A percentile compares a stretch with the other conserved stretches of the same genome.
Evolutionary conservation across 106 monocot genomes (phyloP).

Genomic region (Dioscorea zingiberensis): DNA sequence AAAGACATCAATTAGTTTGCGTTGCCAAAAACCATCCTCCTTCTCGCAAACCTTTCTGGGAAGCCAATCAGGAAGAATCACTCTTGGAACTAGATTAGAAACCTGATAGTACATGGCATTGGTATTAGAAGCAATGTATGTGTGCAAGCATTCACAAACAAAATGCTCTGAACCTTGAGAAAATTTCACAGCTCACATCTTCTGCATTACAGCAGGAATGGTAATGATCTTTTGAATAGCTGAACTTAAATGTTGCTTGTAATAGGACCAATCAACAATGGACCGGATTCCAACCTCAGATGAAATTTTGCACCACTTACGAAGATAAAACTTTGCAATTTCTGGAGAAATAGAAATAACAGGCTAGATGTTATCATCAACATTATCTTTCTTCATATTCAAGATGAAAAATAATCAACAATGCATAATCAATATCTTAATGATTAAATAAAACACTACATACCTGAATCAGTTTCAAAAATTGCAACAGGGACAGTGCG

Average conservation of each 20-base stretch:
- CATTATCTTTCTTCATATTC: no score
- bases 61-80: slow-evolving; percentile 93
- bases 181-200: slow-evolving; percentile 29
- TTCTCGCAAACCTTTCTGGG: slow-evolving; percentile 93
- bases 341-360: slow-evolving; percentile 27
- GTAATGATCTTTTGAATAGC: slow-evolving; percentile 98
- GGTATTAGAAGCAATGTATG: not conserved
- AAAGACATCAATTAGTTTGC: slow-evolving; percentile 78
- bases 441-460: not conserved
- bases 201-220: slow-evolving; percentile 99
- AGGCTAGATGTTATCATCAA: no score
- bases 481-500: slow-evolving; percentile 95
- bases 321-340: slow-evolving; percentile 70
- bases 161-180: not conserved
- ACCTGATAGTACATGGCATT: slow-evolving; percentile 39
- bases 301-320: slow-evolving; percentile 92
- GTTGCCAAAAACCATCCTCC: slow-evolving; percentile 78
- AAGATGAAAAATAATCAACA: not conserved
- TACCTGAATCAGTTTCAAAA: slow-evolving; percentile 90
- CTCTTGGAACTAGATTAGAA: slow-evolving; percentile 94
- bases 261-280: slow-evolving; percentile 97
- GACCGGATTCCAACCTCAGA: slow-evolving; percentile 71
- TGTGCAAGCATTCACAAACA: not conserved
- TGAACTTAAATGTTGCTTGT: slow-evolving; percentile 84
- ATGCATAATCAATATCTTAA: not conserved